Evolutionary conservation across 768 basidiomycete species (phyloP), one percentile per base, ranked within the genome.

Genomic region (Zangia roseola): DNA sequence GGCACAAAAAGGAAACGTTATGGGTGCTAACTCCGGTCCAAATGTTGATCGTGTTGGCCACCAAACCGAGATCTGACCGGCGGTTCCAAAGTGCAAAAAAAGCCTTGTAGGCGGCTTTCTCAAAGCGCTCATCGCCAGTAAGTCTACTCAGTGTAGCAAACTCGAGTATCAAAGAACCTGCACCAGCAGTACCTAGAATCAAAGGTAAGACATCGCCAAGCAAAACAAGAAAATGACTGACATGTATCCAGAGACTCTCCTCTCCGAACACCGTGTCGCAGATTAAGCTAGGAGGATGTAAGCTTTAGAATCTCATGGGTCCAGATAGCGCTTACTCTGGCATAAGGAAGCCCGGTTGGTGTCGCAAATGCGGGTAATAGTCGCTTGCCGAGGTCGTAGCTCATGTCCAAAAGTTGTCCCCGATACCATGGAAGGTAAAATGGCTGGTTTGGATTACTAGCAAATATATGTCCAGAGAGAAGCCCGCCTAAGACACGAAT

Each of bases 11-110:
- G 47, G 40, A 24, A 17, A 35, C 39, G 12, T 46, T 25, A 14
- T 17, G 43, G 5, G 17, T 30, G 76, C 84, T 50, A 55, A 92
- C 89, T 48, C 94, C 93, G 25, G 81, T 86, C 68, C 81, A 77
- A 28, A 84, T 84, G 63, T 92, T 89, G 55, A 98, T 85, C 70
- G 80, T 89, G 60, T 98, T 98, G 13, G 93, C 91, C 7, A 98
- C 81, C 40, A 98, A 74, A 35, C 85, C 85, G 39, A 95, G 83
- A 24, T 84, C 79, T 23, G 91, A 91, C 57, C 83, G 84, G 41
- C 91, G 81, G 64, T 95, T 92, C 97, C 95, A 99, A 0, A 97
- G 69, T 2, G 88, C 91, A 65, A 94, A 91, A 67, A 91, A 97
- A 0, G 97, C 93, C 70, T 84, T 86, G 56, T 86, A 78, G 2